phyloP scores from a whole-genome alignment of 768 basidiomycete genomes.

The Tephrocybe sp. region DNA sequence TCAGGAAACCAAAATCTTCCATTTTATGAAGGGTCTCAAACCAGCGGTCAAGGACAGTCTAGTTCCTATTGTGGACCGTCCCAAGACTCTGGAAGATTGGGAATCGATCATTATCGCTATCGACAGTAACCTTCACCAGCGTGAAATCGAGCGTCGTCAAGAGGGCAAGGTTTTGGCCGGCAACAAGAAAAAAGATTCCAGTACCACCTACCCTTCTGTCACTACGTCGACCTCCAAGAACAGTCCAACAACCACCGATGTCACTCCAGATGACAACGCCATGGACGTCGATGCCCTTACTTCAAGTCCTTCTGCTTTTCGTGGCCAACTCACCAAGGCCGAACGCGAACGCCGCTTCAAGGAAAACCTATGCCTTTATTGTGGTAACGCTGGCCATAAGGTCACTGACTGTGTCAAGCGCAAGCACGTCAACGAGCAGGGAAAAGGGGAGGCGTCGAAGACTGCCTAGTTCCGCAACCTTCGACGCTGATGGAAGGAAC shows the following conservation, averaged over 20 bases:
- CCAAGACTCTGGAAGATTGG: too few species aligned
- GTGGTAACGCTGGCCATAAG: constrained; percentile 27
- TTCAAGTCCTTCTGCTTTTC: constrained; percentile 5
- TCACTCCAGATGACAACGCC: constrained; percentile 16
- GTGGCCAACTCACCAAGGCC: constrained; percentile 25
- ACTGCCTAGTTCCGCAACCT: constrained; percentile 24
- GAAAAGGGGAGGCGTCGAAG: constrained; percentile 25
- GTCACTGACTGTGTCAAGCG: constrained; percentile 24
- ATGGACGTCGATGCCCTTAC: constrained; percentile 29
- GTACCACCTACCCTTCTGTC: too few species aligned
- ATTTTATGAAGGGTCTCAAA: constrained; percentile 4
- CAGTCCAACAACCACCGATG: too few species aligned
- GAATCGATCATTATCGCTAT: too few species aligned
- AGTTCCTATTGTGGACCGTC: too few species aligned
- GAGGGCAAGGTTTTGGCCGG: too few species aligned
- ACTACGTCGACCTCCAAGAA: too few species aligned
- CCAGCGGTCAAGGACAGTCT: constrained; percentile 12
- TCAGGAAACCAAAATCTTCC: constrained; percentile 29
- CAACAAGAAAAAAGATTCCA: too few species aligned
- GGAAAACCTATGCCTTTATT: constrained; percentile 32
- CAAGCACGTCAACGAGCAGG: neutral
- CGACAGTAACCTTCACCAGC: too few species aligned
- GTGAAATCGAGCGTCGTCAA: too few species aligned
- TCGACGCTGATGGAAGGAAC: constrained; percentile 20
- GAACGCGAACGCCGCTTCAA: constrained; percentile 23